Evolutionary conservation across 495 filamentous ascomycete genomes (phyloP).

Genomic region (Arthonia radiata): DNA sequence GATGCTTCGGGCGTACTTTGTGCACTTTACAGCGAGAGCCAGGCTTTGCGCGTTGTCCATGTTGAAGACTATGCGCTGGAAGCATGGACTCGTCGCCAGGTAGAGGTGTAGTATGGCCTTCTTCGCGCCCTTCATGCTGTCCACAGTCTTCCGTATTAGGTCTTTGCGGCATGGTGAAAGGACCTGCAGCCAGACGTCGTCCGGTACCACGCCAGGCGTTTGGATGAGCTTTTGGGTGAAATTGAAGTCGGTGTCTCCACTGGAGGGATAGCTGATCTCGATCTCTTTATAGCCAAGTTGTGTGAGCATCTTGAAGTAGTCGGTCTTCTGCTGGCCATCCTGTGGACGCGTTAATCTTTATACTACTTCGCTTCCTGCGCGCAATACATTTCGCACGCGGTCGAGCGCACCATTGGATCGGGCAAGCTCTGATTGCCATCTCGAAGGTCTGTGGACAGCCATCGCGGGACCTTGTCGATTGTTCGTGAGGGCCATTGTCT

Average conservation of each 20-base stretch:
- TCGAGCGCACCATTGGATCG: slow-evolving; percentile 53
- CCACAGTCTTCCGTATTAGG: slow-evolving; percentile 71
- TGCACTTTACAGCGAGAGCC: slow-evolving; percentile 64
- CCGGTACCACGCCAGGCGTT: slow-evolving; percentile 63
- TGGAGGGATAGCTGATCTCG: slow-evolving; percentile 86
- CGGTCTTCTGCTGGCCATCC: slow-evolving; percentile 85
- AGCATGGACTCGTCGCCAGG: slow-evolving; percentile 82
- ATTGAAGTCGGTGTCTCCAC: slow-evolving; percentile 84
- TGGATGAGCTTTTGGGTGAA: slow-evolving; percentile 76
- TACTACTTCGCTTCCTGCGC: too few relatives aligned
- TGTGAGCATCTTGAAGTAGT: slow-evolving; percentile 84
- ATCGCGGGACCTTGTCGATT: slow-evolving; percentile 55
- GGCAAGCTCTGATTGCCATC: slow-evolving; percentile 79
- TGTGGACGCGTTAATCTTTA: slow-evolving; percentile 12
- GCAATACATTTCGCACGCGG: background rate
- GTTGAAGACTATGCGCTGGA: slow-evolving; percentile 69
- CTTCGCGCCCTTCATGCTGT: slow-evolving; percentile 71
- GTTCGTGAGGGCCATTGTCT: slow-evolving; percentile 78
- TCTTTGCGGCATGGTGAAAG: slow-evolving; percentile 84
- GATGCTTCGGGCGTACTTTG: slow-evolving; percentile 64
- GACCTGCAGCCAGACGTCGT: slow-evolving; percentile 91
- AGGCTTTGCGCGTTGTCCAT: slow-evolving; percentile 64
- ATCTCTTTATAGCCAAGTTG: slow-evolving; percentile 96
- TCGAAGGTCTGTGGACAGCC: slow-evolving; percentile 64
- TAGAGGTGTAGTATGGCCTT: slow-evolving; percentile 96